phyloP scores from a whole-genome alignment of 352 stramenopile species.

The Phytopythium chamaehyphon region DNA sequence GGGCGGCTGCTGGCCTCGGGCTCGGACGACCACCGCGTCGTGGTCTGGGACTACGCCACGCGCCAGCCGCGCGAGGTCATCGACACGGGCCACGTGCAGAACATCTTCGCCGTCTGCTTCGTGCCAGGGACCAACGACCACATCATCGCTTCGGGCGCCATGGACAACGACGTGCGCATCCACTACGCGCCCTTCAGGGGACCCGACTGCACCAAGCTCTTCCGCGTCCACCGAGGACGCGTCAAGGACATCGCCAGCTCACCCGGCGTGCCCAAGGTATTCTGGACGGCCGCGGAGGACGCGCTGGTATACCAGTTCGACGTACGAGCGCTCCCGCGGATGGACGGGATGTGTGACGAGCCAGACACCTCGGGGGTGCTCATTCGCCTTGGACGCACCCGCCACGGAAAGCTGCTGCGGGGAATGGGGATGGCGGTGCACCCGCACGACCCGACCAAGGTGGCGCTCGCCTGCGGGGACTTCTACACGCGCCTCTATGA shows the following conservation, averaged over 20 bases:
- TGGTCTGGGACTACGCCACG: conserved; percentile 77
- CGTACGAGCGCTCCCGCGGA: conserved; percentile 46
- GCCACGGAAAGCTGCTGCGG: conserved; percentile 36
- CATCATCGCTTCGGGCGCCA: conserved; percentile 66
- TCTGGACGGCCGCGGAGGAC: conserved; percentile 87
- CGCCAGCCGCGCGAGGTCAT: conserved; percentile 51
- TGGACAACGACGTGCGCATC: conserved; percentile 84
- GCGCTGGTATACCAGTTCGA: conserved; percentile 84
- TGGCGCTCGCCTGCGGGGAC: conserved; percentile 71
- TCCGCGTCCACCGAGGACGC: conserved; percentile 62
- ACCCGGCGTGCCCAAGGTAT: conserved; percentile 61
- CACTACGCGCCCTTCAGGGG: conserved; percentile 78
- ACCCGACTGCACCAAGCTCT: conserved; percentile 52
- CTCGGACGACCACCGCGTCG: conserved; percentile 78
- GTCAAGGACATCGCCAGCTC: conserved; percentile 82
- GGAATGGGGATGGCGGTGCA: conserved; percentile 75
- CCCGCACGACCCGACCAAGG: conserved; percentile 66
- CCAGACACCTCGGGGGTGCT: conserved; percentile 44
- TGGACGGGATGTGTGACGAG: conserved; percentile 23
- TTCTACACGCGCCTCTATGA: conserved; percentile 80
- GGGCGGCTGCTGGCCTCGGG: conserved; percentile 68
- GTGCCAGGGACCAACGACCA: conserved; percentile 77
- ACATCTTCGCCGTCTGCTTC: conserved; percentile 89
- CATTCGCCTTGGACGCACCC: conserved; percentile 59
- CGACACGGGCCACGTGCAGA: conserved; percentile 68